Base-by-base conservation (phyloP, 2,329 filamentous ascomycete genomes). In the Paradendryphiella salina region DNA sequence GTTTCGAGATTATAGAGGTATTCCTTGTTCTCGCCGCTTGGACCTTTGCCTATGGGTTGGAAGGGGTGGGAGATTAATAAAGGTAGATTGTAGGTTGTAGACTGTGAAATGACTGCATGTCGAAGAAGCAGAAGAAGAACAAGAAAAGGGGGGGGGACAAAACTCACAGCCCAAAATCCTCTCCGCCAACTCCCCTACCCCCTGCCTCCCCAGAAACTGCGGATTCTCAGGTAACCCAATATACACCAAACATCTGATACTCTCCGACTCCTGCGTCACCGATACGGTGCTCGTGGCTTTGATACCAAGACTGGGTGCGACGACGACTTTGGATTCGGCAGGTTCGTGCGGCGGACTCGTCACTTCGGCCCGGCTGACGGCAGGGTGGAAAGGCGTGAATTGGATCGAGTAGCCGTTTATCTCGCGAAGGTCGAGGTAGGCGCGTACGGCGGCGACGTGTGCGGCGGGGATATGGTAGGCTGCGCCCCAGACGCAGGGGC, bases 391-490 rank as follows among this genome's bases (percentile, higher is more conserved):
- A 0, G 88, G 85, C 21, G 91, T 90, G 73, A 91, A 90, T 74
- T 96, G 92, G 60, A 96, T 95, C 46, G 86, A 89, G 75, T 99
- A 99, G 20, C 94, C 94, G 76, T 97, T 96, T 69, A 97, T 96
- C 75, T 99, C 94, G 37, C 94, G 87, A 59, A 96, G 93, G 73
- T 97, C 92, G 39, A 99, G 88, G 72, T 96, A 96, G 51, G 86
- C 82, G 61, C 89, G 87, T 3, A 96, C 93, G 75, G 93, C 87
- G 53, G 85, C 81, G 17, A 95, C 90, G 60, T 85, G 82, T 1
- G 83, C 79, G 5, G 85, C 74, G 21, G 82, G 79, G 73, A 96
- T 93, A 67, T 93, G 88, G 77, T 96, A 95, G 57, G 93, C 94
- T 13, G 90, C 89, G 50, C 94, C 94, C 92, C 92, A 97, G 63